Evolutionary conservation across 768 basidiomycete species (phyloP).

Genomic region (Pulveroboletus frians): DNA sequence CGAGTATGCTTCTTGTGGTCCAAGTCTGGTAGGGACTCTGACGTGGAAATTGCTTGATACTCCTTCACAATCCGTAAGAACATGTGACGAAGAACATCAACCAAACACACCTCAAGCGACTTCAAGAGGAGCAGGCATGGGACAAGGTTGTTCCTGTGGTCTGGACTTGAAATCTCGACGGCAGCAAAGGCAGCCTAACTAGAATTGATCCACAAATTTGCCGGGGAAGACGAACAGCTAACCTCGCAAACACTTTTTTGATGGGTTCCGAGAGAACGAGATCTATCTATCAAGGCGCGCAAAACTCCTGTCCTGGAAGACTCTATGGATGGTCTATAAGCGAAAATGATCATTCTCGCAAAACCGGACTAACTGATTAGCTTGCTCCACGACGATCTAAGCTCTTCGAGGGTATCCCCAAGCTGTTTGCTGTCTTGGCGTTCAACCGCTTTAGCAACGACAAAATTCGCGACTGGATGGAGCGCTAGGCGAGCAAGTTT

Average conservation of each 20-base stretch:
- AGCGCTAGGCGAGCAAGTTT: conserved; percentile 65
- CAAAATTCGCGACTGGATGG: conserved; percentile 94
- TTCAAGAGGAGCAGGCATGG: conserved; percentile 61
- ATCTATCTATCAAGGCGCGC: conserved; percentile 68
- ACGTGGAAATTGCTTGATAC: conserved; percentile 8
- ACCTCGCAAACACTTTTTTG: conserved; percentile 58
- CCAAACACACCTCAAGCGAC: conserved; percentile 41
- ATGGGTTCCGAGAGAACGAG: conserved; percentile 41
- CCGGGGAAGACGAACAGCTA: conserved; percentile 14
- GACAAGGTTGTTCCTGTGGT: conserved; percentile 52
- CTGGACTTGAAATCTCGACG: conserved; percentile 48
- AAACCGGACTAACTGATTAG: conserved; percentile 56
- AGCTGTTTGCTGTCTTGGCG: conserved; percentile 56
- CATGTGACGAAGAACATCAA: background rate
- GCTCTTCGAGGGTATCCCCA: conserved; percentile 50
- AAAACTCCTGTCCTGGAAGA: conserved; percentile 73
- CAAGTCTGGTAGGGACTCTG: conserved; percentile 11
- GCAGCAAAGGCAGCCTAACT: conserved; percentile 54
- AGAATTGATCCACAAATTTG: conserved; percentile 4
- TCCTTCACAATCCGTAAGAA: conserved; percentile 19
- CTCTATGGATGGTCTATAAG: conserved; percentile 35
- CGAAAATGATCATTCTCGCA: background rate
- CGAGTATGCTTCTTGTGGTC: conserved; percentile 10
- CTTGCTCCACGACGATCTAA: conserved; percentile 53
- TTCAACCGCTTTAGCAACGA: conserved; percentile 73